phyloP scores from a whole-genome alignment of 2,329 filamentous ascomycete genomes.

The Harringtonia lauricola region DNA sequence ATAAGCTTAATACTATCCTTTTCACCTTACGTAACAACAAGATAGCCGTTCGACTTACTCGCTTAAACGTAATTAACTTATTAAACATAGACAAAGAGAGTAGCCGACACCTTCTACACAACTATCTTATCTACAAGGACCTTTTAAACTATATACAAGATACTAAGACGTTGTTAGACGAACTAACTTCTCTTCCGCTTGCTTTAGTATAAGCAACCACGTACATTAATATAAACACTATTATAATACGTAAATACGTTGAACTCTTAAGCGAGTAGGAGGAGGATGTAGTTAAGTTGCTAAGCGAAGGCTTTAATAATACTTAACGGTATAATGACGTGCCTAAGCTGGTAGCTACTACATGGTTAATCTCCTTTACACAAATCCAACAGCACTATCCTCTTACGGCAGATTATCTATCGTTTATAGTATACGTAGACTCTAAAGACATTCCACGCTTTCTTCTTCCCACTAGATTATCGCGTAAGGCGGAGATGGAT shows the following conservation, averaged over 20 bases:
- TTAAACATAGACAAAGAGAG: conserved; percentile 14
- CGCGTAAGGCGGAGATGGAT: conserved; percentile 10
- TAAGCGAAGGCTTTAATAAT: conserved; percentile 10
- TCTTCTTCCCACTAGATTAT: conserved; percentile 12
- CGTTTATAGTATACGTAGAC: conserved; percentile 19
- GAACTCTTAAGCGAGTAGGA: conserved; percentile 4
- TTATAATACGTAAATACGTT: conserved; percentile 1
- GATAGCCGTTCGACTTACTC: too few species aligned
- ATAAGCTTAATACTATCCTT: background rate
- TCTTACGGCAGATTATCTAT: conserved; percentile 18
- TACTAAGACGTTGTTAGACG: background rate
- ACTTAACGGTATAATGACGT: conserved; percentile 1
- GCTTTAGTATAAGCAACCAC: conserved; percentile 8
- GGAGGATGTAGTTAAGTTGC: too few species aligned
- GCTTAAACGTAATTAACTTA: conserved; percentile 13
- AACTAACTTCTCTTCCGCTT: conserved; percentile 7
- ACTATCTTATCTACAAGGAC: too few species aligned
- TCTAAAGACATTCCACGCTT: conserved; percentile 18
- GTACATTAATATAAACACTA: conserved; percentile 6
- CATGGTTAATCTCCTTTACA: conserved; percentile 11
- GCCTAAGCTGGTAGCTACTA: conserved; percentile 7
- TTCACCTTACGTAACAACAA: conserved; percentile 16
- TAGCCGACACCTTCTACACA: conserved; percentile 14
- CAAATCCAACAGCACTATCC: conserved; percentile 10
- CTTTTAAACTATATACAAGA: background rate